These are phyloP conservation scores for Calonectria leucothoes DNA, from an alignment of 2,329 filamentous ascomycete species.

Conservation along the genomic window DNA sequence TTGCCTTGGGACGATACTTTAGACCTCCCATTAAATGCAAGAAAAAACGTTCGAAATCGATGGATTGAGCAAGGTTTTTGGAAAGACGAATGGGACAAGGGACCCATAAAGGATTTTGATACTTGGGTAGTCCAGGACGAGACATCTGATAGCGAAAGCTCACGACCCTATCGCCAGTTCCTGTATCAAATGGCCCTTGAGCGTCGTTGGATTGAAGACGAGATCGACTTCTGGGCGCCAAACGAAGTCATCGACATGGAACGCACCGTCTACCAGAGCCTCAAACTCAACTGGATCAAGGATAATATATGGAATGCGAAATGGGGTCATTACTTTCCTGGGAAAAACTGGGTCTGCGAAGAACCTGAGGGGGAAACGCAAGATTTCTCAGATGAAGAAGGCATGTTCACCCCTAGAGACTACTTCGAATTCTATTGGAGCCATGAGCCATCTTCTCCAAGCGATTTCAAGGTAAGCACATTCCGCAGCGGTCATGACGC, in stretches of 20 bases:
- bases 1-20: constrained; percentile 22
- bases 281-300: constrained; percentile 21
- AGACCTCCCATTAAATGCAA: not conserved
- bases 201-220: constrained; percentile 23
- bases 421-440: not conserved
- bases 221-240: not conserved
- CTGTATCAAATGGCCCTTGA: constrained; percentile 25
- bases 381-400: not conserved
- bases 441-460: not conserved
- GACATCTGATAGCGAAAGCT: constrained; percentile 11
- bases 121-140: not conserved
- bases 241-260: not conserved
- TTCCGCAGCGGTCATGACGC: not conserved
- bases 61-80: constrained; percentile 28
- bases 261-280: constrained; percentile 15
- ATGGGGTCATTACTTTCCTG: constrained; percentile 17
- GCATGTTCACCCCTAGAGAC: not conserved
- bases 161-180: constrained; percentile 31
- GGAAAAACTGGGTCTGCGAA: constrained; percentile 15
- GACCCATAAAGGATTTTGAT: not conserved
- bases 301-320: constrained; percentile 20
- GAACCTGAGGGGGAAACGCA: not conserved
- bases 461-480: not conserved
- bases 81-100: constrained; percentile 17
- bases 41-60: constrained; percentile 22